phyloP scores from a whole-genome alignment of 2,329 filamentous ascomycete genomes.

The Camillea tinctor region DNA sequence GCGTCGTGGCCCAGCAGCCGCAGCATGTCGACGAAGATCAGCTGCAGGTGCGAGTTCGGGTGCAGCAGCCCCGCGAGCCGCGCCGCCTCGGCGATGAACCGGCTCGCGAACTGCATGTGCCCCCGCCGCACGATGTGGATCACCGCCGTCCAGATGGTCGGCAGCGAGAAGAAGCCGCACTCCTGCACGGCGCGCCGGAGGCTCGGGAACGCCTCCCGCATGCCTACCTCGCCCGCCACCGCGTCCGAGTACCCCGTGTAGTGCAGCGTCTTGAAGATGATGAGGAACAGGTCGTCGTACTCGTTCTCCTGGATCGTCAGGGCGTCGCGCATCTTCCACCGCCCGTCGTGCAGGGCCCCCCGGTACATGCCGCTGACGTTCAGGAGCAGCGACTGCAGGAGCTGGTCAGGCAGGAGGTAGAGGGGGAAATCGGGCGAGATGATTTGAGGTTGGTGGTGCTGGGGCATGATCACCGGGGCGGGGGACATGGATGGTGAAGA shows the following conservation, averaged over 20 bases:
- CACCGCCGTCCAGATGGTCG: neutral
- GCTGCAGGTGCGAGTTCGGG: neutral
- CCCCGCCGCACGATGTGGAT: neutral
- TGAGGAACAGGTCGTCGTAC: conserved; percentile 2
- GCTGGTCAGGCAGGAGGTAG: neutral
- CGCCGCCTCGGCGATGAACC: neutral
- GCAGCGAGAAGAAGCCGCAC: conserved; percentile 2
- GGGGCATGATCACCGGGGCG: neutral
- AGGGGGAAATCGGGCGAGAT: neutral
- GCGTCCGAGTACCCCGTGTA: neutral
- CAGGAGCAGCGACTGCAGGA: neutral
- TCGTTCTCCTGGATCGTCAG: conserved; percentile 2
- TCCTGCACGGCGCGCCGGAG: conserved; percentile 1
- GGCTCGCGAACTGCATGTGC: neutral
- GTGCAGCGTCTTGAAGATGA: conserved; percentile 1
- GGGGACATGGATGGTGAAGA: neutral
- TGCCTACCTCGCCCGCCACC: neutral
- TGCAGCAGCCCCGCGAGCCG: neutral
- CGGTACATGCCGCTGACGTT: conserved; percentile 1
- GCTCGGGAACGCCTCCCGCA: neutral
- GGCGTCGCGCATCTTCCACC: conserved; percentile 1
- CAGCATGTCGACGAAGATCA: neutral
- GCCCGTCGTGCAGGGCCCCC: neutral
- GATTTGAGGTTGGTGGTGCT: neutral
- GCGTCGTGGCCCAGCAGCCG: neutral